These are phyloP conservation scores for Rutidosis leptorrhynchoides DNA, from an alignment of 129 eudicot species.

Conservation along the genomic window DNA sequence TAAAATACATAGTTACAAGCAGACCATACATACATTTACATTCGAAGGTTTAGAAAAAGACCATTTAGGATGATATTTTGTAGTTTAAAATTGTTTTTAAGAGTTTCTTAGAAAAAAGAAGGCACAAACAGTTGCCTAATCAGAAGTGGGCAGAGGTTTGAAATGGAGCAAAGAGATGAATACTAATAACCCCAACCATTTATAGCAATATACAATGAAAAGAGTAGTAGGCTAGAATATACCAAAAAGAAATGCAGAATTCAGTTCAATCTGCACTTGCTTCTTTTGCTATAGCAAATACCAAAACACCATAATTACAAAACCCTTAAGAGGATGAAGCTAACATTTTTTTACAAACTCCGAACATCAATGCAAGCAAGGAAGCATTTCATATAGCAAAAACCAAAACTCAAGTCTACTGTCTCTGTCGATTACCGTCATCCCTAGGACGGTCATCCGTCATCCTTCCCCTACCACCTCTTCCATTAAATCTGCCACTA, in stretches of 20 bases:
- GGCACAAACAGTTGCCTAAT: too few relatives aligned
- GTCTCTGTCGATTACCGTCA: constrained; percentile 34
- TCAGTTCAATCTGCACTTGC: background rate
- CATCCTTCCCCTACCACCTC: constrained; percentile 64
- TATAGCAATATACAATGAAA: background rate
- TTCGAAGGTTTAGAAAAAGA: too few relatives aligned
- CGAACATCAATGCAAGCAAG: constrained; percentile 37
- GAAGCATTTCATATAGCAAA: constrained; percentile 33
- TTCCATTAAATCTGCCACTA: constrained; percentile 50
- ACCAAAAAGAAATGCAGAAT: background rate
- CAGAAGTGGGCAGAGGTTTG: too few relatives aligned
- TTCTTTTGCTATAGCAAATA: constrained; percentile 13
- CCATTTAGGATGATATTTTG: too few relatives aligned
- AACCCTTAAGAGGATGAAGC: constrained; percentile 12
- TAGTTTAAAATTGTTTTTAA: too few relatives aligned
- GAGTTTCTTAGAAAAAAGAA: too few relatives aligned
- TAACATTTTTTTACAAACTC: constrained; percentile 24
- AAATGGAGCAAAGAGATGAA: background rate
- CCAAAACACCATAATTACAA: constrained; percentile 14
- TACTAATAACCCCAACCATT: background rate
- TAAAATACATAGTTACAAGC: too few relatives aligned
- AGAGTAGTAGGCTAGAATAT: constrained; percentile 1
- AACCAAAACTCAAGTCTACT: constrained; percentile 21
- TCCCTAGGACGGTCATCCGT: constrained; percentile 40
- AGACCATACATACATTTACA: too few relatives aligned